Percentiles rank a stretch among this genome's conserved stretches.
These are phyloP conservation scores for Bjerkandera adusta DNA, from an alignment of 1,284 basidiomycete genomes.

Conservation along the genomic window DNA sequence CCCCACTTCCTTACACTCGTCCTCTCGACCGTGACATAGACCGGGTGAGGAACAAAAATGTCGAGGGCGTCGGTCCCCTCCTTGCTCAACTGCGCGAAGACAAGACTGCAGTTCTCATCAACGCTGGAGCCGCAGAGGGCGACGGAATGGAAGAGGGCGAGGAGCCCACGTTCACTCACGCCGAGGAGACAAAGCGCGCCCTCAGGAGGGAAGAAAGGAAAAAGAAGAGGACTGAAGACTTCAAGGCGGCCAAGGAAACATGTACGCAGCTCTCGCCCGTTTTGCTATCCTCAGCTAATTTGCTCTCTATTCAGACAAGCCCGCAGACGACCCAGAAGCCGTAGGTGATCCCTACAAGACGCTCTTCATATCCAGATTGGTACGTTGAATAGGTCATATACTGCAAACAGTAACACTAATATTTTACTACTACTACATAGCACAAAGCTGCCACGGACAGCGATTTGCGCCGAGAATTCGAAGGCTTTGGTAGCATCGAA, in stretches of 20 bases:
- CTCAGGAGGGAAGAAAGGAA: slow-evolving; percentile 78
- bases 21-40: slow-evolving; percentile 83
- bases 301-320: slow-evolving; percentile 64
- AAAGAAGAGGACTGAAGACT: slow-evolving; percentile 78
- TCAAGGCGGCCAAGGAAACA: slow-evolving; percentile 77
- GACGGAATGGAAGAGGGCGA: slow-evolving; percentile 78
- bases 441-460: slow-evolving; percentile 88
- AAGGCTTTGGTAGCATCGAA: slow-evolving; percentile 93
- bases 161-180: slow-evolving; percentile 73
- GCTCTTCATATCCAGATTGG: slow-evolving; percentile 92
- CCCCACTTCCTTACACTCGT: slow-evolving; percentile 80
- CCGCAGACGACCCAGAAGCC: slow-evolving; percentile 89
- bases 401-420: neutral
- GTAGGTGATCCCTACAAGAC: slow-evolving; percentile 98
- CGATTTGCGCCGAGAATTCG: slow-evolving; percentile 93
- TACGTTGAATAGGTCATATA: slow-evolving; percentile 35
- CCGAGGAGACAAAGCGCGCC: slow-evolving; percentile 77
- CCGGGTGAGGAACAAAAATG: slow-evolving; percentile 67
- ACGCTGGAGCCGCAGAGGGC: slow-evolving; percentile 49
- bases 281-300: slow-evolving; percentile 10
- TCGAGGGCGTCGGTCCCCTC: slow-evolving; percentile 72
- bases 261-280: slow-evolving; percentile 39
- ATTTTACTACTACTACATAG: slow-evolving; percentile 46
- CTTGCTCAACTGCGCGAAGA: slow-evolving; percentile 76
- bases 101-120: slow-evolving; percentile 66